Evolutionary conservation across 2,329 filamentous ascomycete genomes (phyloP).

Genomic region (Orbilia brochopaga): DNA sequence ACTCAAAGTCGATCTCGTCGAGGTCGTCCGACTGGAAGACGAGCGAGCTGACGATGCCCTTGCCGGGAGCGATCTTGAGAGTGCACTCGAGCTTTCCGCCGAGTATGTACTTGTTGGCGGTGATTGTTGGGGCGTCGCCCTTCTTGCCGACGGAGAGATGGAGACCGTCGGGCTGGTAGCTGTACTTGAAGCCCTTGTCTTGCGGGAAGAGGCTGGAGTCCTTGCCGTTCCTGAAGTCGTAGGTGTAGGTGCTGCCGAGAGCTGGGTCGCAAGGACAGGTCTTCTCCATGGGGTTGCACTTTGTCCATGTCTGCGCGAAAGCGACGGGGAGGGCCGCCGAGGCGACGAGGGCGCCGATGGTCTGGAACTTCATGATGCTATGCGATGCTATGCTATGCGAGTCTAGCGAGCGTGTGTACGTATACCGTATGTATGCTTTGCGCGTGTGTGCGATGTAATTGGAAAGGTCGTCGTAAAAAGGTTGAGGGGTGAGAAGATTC

Average conservation of each 20-base stretch:
- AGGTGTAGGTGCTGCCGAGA: slow-evolving; percentile 52
- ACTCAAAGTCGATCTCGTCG: slow-evolving; percentile 98
- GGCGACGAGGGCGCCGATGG: slow-evolving; percentile 38
- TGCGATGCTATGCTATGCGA: too few species aligned
- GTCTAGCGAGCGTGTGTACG: too few species aligned
- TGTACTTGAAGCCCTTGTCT: slow-evolving; percentile 71
- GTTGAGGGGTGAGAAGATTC: too few species aligned
- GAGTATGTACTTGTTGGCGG: slow-evolving; percentile 98
- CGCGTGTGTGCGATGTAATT: too few species aligned
- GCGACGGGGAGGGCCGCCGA: slow-evolving; percentile 54
- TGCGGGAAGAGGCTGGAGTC: slow-evolving; percentile 63
- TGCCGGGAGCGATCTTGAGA: slow-evolving; percentile 84
- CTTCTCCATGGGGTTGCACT: slow-evolving; percentile 76
- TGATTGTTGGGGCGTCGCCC: slow-evolving; percentile 84
- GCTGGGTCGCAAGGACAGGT: slow-evolving; percentile 53
- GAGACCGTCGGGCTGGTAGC: slow-evolving; percentile 77
- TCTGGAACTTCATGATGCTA: slow-evolving; percentile 38
- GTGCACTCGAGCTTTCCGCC: slow-evolving; percentile 87
- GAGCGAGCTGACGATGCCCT: slow-evolving; percentile 89
- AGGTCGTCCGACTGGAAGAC: slow-evolving; percentile 89
- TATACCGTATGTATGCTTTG: too few species aligned
- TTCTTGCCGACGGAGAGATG: slow-evolving; percentile 79
- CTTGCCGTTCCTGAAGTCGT: slow-evolving; percentile 40
- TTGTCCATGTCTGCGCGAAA: slow-evolving; percentile 74
- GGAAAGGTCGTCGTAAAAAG: too few species aligned